phyloP scores from a whole-genome alignment of 2,329 filamentous ascomycete species.

The Beauveria bassiana region DNA sequence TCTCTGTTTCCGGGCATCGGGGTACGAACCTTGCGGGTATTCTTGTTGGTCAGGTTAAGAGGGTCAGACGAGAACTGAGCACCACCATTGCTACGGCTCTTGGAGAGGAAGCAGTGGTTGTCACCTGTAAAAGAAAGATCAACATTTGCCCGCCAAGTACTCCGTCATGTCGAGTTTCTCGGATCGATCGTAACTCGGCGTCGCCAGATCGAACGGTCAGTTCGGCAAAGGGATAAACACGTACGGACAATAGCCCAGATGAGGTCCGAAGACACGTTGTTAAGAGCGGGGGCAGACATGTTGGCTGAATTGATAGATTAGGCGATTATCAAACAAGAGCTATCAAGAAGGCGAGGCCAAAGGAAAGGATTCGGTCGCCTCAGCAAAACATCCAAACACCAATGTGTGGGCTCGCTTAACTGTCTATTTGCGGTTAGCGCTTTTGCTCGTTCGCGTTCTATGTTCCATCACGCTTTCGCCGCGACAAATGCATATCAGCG shows the following conservation, averaged over 20 bases:
- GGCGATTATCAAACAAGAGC: slow-evolving; percentile 5
- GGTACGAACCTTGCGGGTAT: slow-evolving; percentile 72
- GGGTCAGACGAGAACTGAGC: slow-evolving; percentile 90
- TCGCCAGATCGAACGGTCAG: not conserved
- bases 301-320: slow-evolving; percentile 32
- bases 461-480: not conserved
- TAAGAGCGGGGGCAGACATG: slow-evolving; percentile 48
- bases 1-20: not conserved
- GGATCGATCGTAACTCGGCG: not conserved
- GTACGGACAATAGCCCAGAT: slow-evolving; percentile 93
- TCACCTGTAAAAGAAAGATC: slow-evolving; percentile 47
- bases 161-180: not conserved
- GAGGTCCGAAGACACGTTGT: slow-evolving; percentile 82
- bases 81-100: slow-evolving; percentile 73
- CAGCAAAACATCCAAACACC: slow-evolving; percentile 11
- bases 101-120: slow-evolving; percentile 87
- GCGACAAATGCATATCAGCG: not conserved
- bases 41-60: slow-evolving; percentile 85
- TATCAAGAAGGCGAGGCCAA: not conserved
- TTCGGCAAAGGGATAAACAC: slow-evolving; percentile 24
- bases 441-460: not conserved
- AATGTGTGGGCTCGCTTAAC: slow-evolving; percentile 37
- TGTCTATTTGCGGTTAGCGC: slow-evolving; percentile 23
- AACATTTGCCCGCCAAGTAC: not conserved
- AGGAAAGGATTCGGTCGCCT: not conserved